phyloP scores from a whole-genome alignment of 2,329 filamentous ascomycete genomes.

The Ophiostoma piceae region DNA sequence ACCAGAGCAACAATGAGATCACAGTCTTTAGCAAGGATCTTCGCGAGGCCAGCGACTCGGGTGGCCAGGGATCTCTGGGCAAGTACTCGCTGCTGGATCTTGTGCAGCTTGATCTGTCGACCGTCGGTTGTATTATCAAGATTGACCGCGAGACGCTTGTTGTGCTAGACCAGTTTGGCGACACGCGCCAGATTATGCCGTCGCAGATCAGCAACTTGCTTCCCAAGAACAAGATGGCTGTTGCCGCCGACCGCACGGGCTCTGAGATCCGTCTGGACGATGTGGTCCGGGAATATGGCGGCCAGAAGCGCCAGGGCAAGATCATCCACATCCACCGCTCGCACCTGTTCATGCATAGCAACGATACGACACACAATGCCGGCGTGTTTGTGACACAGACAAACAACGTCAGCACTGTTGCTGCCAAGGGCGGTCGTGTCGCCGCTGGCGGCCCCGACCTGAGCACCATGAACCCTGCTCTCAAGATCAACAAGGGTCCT shows the following conservation, averaged over 20 bases:
- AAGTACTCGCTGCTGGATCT: slow-evolving; percentile 91
- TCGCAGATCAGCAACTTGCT: slow-evolving; percentile 90
- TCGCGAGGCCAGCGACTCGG: slow-evolving; percentile 86
- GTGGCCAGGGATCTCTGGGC: slow-evolving; percentile 75
- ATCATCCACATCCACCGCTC: slow-evolving; percentile 92
- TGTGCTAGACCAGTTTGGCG: slow-evolving; percentile 85
- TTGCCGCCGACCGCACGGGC: slow-evolving; percentile 87
- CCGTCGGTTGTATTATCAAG: slow-evolving; percentile 89
- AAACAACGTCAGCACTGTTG: slow-evolving; percentile 79
- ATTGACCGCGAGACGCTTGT: slow-evolving; percentile 89
- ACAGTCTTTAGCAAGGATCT: slow-evolving; percentile 98
- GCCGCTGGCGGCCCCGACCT: slow-evolving; percentile 68
- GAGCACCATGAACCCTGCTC: slow-evolving; percentile 83
- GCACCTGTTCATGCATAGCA: slow-evolving; percentile 85
- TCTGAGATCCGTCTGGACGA: slow-evolving; percentile 90
- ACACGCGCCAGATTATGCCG: slow-evolving; percentile 74
- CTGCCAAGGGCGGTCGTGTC: slow-evolving; percentile 85
- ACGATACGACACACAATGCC: slow-evolving; percentile 77
- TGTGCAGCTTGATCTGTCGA: slow-evolving; percentile 86
- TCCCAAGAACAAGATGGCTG: slow-evolving; percentile 72
- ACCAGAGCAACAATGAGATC: slow-evolving; percentile 88
- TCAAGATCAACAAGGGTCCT: slow-evolving; percentile 62
- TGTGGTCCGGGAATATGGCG: slow-evolving; percentile 82
- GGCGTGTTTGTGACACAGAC: slow-evolving; percentile 84
- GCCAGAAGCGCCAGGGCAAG: slow-evolving; percentile 77